phyloP scores from a whole-genome alignment of 2,329 filamentous ascomycete genomes.

The Xenoacremonium recifei region DNA sequence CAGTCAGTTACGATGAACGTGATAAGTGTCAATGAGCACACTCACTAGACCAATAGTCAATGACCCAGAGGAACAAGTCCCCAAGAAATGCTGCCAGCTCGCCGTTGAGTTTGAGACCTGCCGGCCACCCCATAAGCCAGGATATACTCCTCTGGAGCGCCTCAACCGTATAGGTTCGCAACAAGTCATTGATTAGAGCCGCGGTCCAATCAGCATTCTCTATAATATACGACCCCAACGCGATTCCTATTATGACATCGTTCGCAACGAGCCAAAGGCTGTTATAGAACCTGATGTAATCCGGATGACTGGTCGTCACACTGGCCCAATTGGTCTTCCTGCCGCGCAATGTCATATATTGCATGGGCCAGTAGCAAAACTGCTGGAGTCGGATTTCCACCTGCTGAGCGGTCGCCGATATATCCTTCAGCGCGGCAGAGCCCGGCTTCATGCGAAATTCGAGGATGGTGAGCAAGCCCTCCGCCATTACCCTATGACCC shows the following conservation, averaged over 20 bases:
- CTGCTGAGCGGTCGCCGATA: conserved; percentile 95
- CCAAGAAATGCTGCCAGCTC: conserved; percentile 93
- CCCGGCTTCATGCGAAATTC: conserved; percentile 82
- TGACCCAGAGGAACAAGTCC: conserved; percentile 96
- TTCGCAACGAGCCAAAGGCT: conserved; percentile 98
- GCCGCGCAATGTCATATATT: conserved; percentile 88
- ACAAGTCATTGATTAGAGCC: conserved; percentile 70
- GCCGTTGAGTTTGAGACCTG: conserved; percentile 90
- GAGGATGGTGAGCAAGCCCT: conserved; percentile 73
- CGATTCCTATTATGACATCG: conserved; percentile 97
- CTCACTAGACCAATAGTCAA: conserved; percentile 92
- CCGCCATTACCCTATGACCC: conserved; percentile 75
- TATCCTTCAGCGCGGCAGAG: conserved; percentile 85
- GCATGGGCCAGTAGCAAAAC: conserved; percentile 98
- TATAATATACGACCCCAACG: conserved; percentile 92
- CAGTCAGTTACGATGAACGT: conserved; percentile 11
- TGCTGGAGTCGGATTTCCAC: conserved; percentile 96
- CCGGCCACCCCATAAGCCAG: conserved; percentile 96
- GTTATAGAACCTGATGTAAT: conserved; percentile 99
- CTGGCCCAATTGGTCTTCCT: conserved; percentile 93
- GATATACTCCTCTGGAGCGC: conserved; percentile 85
- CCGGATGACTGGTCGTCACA: conserved; percentile 89
- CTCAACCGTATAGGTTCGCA: conserved; percentile 82
- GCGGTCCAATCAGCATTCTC: conserved; percentile 89
- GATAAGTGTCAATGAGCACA: conserved; percentile 10